Conservation (phyloP, 805 yeast species). For the Kluyveromyces wickerhamii region DNA sequence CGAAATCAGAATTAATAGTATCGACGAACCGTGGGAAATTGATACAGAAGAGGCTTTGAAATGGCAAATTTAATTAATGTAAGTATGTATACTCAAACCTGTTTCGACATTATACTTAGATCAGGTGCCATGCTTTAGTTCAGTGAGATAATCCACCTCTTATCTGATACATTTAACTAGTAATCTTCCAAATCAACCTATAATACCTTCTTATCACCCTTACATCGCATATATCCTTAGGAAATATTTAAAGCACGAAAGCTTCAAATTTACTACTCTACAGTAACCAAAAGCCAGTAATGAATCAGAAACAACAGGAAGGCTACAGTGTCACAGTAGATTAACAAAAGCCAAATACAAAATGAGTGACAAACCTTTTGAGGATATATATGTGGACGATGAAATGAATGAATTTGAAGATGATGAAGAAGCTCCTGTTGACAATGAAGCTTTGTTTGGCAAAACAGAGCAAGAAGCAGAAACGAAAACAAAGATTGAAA, state of each 20-base stretch:
- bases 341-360: neutral
- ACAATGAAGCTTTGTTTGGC: constrained; percentile 15
- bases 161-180: no score
- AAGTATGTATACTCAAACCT: no score
- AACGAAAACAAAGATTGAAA: constrained; percentile 22
- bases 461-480: constrained; percentile 12
- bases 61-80: constrained; percentile 47
- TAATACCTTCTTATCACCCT: no score
- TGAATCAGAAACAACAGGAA: neutral
- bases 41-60: constrained; percentile 35
- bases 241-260: no score
- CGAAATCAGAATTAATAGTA: constrained; percentile 57
- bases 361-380: constrained; percentile 5
- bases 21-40: constrained; percentile 56
- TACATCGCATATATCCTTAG: no score
- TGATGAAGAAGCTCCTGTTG: constrained; percentile 26
- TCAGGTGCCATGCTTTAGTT: no score
- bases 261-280: no score
- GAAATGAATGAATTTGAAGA: constrained; percentile 32
- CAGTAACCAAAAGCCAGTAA: no score
- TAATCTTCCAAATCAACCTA: no score
- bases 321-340: neutral
- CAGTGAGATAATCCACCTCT: no score
- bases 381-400: constrained; percentile 15
- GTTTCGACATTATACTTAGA: no score